Evolutionary conservation across 352 stramenopile genomes (phyloP).

Genomic region (Phytophthora crassamura): DNA sequence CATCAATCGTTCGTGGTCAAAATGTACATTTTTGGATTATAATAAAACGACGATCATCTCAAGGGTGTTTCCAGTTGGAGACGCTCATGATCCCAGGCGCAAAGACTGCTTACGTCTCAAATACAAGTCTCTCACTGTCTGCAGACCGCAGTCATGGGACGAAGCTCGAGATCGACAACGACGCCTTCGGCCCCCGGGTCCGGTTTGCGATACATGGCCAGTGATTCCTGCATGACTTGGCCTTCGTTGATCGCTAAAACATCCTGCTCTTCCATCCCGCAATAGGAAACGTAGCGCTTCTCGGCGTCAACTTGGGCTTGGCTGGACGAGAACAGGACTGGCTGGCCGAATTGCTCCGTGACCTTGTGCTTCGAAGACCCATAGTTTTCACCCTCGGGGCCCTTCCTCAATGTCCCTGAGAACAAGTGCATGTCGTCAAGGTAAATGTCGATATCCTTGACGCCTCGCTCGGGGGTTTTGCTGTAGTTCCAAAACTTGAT

Average conservation of each 20-base stretch:
- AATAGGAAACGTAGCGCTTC: slow-evolving; percentile 75
- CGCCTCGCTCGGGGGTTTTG: slow-evolving; percentile 85
- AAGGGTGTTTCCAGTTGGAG: too few species aligned
- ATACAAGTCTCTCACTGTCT: slow-evolving; percentile 40
- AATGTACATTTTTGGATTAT: too few species aligned
- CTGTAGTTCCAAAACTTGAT: slow-evolving; percentile 93
- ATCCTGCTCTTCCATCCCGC: slow-evolving; percentile 83
- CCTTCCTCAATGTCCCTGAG: slow-evolving; percentile 66
- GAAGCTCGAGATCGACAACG: slow-evolving; percentile 67
- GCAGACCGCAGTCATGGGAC: slow-evolving; percentile 73
- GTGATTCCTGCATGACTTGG: slow-evolving; percentile 86
- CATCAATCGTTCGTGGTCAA: too few species aligned
- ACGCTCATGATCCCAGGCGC: too few species aligned
- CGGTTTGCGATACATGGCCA: slow-evolving; percentile 79
- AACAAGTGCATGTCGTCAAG: slow-evolving; percentile 88
- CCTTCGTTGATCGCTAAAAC: slow-evolving; percentile 92
- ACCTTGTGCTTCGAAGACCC: slow-evolving; percentile 41
- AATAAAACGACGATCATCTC: too few species aligned
- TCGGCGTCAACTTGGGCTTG: slow-evolving; percentile 72
- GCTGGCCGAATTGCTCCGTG: slow-evolving; percentile 80
- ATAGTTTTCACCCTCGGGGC: slow-evolving; percentile 34
- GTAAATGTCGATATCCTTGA: slow-evolving; percentile 86
- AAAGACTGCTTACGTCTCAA: too few species aligned
- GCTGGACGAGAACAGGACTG: slow-evolving; percentile 79
- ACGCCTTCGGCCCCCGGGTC: slow-evolving; percentile 81